A percentile compares a stretch with the other conserved stretches of the same genome.
Conservation (phyloP, 768 basidiomycete species). For the Tubosaeta brunneosetosa region DNA sequence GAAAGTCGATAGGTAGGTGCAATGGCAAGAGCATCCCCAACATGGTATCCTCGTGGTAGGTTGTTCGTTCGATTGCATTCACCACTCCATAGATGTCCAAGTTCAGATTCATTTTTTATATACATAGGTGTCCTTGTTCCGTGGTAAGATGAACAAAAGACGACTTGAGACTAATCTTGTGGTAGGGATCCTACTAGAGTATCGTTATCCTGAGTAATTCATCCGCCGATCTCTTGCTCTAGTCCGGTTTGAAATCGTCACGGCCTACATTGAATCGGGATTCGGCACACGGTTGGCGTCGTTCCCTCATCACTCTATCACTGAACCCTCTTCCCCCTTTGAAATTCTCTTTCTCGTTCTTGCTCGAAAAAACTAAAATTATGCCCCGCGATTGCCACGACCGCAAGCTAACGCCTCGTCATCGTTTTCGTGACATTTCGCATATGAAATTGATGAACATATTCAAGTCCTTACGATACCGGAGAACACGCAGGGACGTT, state of each 20-base stretch:
- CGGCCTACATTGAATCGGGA: neutral
- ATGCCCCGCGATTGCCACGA: conserved; percentile 3
- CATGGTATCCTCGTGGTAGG: no score
- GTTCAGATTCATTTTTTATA: no score
- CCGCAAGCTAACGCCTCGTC: conserved; percentile 6
- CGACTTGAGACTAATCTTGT: no score
- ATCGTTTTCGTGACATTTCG: conserved; percentile 16
- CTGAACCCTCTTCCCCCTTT: neutral
- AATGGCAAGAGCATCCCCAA: no score
- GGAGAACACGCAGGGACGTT: conserved; percentile 5
- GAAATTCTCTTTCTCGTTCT: conserved; percentile 11
- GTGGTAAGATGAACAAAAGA: no score
- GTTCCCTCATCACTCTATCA: neutral
- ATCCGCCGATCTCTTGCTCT: neutral
- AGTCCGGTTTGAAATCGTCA: conserved; percentile 16
- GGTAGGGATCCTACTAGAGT: no score
- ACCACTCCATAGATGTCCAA: no score
- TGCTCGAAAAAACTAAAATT: conserved; percentile 13
- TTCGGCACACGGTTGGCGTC: neutral
- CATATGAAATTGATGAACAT: conserved; percentile 17
- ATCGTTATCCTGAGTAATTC: no score
- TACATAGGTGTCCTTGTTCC: no score
- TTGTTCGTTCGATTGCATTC: no score
- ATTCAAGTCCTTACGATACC: conserved; percentile 19
- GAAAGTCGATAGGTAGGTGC: no score